Evolutionary conservation across 345 rosid genomes (phyloP).

Genomic region (Geranium rotundifolium): DNA sequence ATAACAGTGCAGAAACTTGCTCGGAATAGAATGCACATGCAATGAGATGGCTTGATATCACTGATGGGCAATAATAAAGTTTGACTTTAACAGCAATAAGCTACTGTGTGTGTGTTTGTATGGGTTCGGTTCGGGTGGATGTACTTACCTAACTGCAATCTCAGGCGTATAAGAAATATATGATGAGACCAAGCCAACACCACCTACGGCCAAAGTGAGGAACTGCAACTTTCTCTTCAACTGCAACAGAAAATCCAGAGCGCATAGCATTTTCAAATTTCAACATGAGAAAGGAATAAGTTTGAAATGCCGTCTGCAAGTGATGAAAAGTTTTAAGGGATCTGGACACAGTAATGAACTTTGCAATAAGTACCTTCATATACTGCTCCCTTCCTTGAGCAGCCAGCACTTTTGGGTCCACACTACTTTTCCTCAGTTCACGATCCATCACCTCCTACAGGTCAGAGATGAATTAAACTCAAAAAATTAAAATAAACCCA

Average conservation of each 20-base stretch:
- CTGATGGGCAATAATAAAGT: background rate
- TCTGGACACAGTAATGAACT: slow-evolving; percentile 3
- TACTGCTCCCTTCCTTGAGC: slow-evolving; percentile 72
- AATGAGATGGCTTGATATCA: too few species aligned
- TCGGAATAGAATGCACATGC: too few species aligned
- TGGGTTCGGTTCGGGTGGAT: background rate
- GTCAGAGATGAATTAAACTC: slow-evolving; percentile 8
- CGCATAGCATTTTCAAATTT: background rate
- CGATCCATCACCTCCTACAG: slow-evolving; percentile 58
- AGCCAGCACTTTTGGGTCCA: slow-evolving; percentile 66
- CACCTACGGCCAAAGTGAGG: slow-evolving; percentile 67
- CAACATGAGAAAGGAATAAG: background rate
- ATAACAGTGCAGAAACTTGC: too few species aligned
- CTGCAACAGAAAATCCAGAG: slow-evolving; percentile 33
- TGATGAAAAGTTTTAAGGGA: background rate
- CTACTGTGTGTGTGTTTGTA: background rate
- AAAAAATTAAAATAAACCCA: slow-evolving; percentile 6
- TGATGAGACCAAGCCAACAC: slow-evolving; percentile 77
- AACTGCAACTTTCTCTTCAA: slow-evolving; percentile 58
- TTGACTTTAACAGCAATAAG: background rate
- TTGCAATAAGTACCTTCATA: slow-evolving; percentile 37
- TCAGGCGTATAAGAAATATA: slow-evolving; percentile 78
- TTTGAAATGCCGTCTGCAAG: background rate
- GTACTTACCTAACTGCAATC: slow-evolving; percentile 71
- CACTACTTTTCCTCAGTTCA: slow-evolving; percentile 53